Evolutionary conservation across 441 rosid genomes (phyloP).

Genomic region (Capsella rubella): DNA sequence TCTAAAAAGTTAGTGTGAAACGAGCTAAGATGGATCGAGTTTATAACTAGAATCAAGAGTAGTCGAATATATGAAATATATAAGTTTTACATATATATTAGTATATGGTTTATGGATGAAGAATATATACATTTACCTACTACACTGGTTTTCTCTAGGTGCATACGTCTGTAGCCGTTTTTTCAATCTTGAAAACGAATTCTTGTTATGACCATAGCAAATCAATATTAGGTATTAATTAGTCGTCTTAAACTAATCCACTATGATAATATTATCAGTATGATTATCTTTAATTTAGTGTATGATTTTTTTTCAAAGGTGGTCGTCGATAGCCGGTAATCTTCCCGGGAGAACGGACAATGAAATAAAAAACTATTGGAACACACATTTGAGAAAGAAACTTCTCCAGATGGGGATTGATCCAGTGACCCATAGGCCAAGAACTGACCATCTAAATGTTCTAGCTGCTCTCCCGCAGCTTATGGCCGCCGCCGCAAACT

Average conservation of each 20-base stretch:
- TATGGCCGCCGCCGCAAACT: constrained; percentile 45
- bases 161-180: constrained; percentile 41
- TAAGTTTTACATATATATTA: constrained; percentile 3
- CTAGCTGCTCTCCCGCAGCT: constrained; percentile 57
- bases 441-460: constrained; percentile 58
- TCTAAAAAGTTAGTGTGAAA: constrained; percentile 16
- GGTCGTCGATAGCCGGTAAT: constrained; percentile 71
- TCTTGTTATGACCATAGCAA: constrained; percentile 23
- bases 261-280: constrained; percentile 7
- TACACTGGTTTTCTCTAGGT: constrained; percentile 34
- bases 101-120: constrained; percentile 19
- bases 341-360: constrained; percentile 77
- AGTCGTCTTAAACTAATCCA: constrained; percentile 31
- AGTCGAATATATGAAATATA: constrained; percentile 2
- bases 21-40: not conserved
- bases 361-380: constrained; percentile 75
- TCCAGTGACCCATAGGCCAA: constrained; percentile 65
- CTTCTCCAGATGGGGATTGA: constrained; percentile 70
- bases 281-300: not conserved
- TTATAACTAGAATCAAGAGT: constrained; percentile 9
- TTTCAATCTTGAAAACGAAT: constrained; percentile 25
- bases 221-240: constrained; percentile 26
- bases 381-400: constrained; percentile 67
- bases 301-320: constrained; percentile 46
- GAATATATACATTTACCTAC: constrained; percentile 26